phyloP scores from a whole-genome alignment of 768 basidiomycete species.

The Suillus placidus region DNA sequence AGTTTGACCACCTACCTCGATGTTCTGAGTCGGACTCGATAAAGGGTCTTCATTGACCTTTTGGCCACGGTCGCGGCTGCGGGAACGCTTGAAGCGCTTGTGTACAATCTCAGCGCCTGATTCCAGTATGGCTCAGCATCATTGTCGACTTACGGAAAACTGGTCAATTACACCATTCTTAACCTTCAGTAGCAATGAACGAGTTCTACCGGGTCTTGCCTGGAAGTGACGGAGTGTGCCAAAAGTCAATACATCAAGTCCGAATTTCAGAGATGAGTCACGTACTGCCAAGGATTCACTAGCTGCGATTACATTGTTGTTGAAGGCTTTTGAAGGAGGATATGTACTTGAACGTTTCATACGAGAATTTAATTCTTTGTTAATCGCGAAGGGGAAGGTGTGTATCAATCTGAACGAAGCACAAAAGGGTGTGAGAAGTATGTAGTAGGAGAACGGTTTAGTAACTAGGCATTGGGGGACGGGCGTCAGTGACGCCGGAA shows the following conservation, averaged over 20 bases:
- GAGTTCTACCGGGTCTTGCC: background rate
- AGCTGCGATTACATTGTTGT: background rate
- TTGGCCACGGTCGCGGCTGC: background rate
- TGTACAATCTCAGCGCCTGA: background rate
- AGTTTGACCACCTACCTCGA: background rate
- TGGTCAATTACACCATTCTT: background rate
- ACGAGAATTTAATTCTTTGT: background rate
- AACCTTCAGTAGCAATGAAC: background rate
- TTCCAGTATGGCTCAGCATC: background rate
- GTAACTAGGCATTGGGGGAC: background rate
- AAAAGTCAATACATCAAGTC: conserved; percentile 17
- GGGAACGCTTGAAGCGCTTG: background rate
- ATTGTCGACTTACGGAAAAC: background rate
- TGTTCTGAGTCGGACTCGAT: background rate
- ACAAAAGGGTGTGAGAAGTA: background rate
- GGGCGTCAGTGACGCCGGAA: background rate
- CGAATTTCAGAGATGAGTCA: background rate
- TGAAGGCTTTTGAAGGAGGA: background rate
- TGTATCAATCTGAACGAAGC: background rate
- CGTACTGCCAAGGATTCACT: background rate
- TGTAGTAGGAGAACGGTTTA: background rate
- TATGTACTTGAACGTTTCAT: background rate
- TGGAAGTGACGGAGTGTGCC: background rate
- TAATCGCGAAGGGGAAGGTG: background rate
- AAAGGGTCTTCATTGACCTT: background rate